Evolutionary conservation across 805 yeast genomes (phyloP), one percentile per base, ranked within the genome.

Genomic region (Tetrapisispora namnaoensis): DNA sequence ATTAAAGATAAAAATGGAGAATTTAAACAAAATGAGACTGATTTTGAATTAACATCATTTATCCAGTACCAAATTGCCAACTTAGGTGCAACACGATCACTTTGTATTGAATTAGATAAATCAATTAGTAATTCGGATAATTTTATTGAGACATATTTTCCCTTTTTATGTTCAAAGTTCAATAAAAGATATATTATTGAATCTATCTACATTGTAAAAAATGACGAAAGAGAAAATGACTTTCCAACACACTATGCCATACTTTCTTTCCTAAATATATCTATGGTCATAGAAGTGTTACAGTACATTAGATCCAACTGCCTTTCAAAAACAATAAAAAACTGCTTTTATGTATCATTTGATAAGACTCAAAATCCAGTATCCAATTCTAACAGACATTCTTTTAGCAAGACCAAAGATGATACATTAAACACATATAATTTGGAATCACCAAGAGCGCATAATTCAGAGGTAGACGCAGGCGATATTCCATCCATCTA

Each of bases 1-100:
- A 41, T 3, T 70, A 70, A 50, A 65, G 72, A 42, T 72, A 68
- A 45, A 74, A 40, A 7, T 8, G 17, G 16, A 4, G 17, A 40
- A 14, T 6, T 14, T 14, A 16, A 40, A 40, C 24, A 40, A 40
- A 16, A 74, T 56, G 75, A 74, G 27, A 27, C 22, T 14, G 32
- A 32, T 39, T 17, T 27, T n/a, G 37, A 30, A 20, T n/a, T 46
- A 10, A 44, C 48, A 24, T 47, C 49, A 1, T 45, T 52, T 6
- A 46, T 61, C 22, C 58, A 54, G 30, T 47, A 48, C 17, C 57
- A 60, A 39, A 51, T 60, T 11, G 32, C 56, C 9, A 53, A 55
- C 28, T 47, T 48, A 42, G 66, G 63, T 24, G 64, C 67, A 1
- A 58, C 68, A 6, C 54, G 68, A 44, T 58, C 64, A 1, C 44